These are phyloP conservation scores for Ceratocystis huliohia DNA, from an alignment of 2,329 filamentous ascomycete genomes.

Conservation along the genomic window DNA sequence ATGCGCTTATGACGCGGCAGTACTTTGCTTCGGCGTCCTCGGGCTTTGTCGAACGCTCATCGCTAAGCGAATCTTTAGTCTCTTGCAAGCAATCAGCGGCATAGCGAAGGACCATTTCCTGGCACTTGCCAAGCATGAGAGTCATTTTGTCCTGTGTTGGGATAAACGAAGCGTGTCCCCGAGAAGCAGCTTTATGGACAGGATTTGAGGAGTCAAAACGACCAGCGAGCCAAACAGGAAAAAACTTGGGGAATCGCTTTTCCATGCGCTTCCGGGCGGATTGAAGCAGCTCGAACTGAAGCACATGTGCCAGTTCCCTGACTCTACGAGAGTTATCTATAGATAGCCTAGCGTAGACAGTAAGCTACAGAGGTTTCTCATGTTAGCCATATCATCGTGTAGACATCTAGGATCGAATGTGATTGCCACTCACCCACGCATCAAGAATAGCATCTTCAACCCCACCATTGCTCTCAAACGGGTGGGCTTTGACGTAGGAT, in stretches of 20 bases:
- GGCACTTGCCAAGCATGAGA: conserved; percentile 70
- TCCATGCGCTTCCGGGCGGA: conserved; percentile 71
- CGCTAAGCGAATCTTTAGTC: conserved; percentile 69
- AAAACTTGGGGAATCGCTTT: conserved; percentile 59
- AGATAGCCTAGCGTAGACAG: conserved; percentile 74
- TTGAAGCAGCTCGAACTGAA: conserved; percentile 53
- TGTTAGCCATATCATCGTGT: not conserved
- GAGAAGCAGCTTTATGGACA: conserved; percentile 62
- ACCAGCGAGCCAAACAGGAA: conserved; percentile 84
- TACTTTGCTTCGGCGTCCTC: conserved; percentile 85
- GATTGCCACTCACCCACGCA: conserved; percentile 55
- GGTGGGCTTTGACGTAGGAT: conserved; percentile 44
- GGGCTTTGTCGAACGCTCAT: conserved; percentile 68
- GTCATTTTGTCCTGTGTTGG: conserved; percentile 64
- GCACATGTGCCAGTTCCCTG: conserved; percentile 67
- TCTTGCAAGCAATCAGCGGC: conserved; percentile 70
- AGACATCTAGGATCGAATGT: conserved; percentile 16
- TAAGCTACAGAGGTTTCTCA: conserved; percentile 41
- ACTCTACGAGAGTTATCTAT: conserved; percentile 83
- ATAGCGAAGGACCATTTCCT: conserved; percentile 68
- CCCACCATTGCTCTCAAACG: conserved; percentile 43
- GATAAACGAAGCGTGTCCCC: conserved; percentile 65
- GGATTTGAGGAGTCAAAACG: conserved; percentile 72
- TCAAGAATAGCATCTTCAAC: conserved; percentile 74
- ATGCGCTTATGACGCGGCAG: conserved; percentile 53